Percentiles rank a stretch among this genome's conserved stretches.
These are phyloP conservation scores for Penicillium flavigenum DNA, from an alignment of 495 filamentous ascomycete genomes.

Conservation along the genomic window DNA sequence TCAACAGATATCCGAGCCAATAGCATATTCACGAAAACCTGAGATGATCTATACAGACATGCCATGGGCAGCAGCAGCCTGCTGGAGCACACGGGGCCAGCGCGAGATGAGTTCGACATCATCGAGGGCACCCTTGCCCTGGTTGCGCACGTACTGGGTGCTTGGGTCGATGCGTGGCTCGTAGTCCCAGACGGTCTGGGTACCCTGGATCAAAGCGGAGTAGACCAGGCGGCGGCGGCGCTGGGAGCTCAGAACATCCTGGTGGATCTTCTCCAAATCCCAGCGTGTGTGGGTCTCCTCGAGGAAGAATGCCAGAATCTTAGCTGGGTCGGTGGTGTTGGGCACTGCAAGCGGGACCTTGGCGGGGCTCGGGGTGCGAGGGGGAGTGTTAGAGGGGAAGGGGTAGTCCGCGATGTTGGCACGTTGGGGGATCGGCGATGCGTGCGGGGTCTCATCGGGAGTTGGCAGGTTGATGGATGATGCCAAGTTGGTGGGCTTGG, in stretches of 20 bases:
- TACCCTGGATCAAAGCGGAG: constrained; percentile 68
- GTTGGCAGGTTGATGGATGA: constrained; percentile 38
- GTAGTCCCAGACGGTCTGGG: constrained; percentile 73
- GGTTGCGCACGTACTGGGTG: constrained; percentile 62
- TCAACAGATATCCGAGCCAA: not conserved
- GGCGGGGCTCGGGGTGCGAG: constrained; percentile 41
- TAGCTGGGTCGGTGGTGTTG: constrained; percentile 44
- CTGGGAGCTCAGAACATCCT: constrained; percentile 68
- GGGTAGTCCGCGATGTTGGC: constrained; percentile 32
- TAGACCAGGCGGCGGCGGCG: constrained; percentile 70
- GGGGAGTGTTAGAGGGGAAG: constrained; percentile 39
- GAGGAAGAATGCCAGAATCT: constrained; percentile 57
- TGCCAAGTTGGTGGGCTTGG: constrained; percentile 19
- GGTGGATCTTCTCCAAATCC: constrained; percentile 70
- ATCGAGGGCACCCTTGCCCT: constrained; percentile 47
- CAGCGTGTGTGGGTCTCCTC: constrained; percentile 65
- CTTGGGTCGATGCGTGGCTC: constrained; percentile 69
- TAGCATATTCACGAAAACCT: not conserved
- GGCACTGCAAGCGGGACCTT: constrained; percentile 35
- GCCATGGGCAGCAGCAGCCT: constrained; percentile 36
- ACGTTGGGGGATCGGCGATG: constrained; percentile 34
- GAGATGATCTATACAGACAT: constrained; percentile 6
- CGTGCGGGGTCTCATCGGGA: constrained; percentile 37
- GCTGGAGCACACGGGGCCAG: constrained; percentile 47
- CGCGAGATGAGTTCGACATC: constrained; percentile 49